A percentile compares a stretch with the other conserved stretches of the same genome.
These are phyloP conservation scores for Linnemannia zychae DNA, from an alignment of 192 early-diverging fungal genomes.

Conservation along the genomic window DNA sequence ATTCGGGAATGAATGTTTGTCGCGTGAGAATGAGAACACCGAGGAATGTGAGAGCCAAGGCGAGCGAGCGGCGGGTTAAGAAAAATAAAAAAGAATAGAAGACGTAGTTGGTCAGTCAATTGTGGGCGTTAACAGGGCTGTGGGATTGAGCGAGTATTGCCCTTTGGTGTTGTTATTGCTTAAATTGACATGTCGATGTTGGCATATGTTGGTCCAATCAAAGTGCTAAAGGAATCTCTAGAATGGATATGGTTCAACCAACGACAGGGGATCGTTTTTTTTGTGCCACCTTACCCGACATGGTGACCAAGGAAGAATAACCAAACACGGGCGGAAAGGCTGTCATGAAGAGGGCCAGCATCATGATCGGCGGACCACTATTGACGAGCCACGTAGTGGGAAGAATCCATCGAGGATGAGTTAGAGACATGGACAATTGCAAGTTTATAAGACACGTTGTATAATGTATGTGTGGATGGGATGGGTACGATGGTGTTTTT, in stretches of 20 bases:
- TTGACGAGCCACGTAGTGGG: not conserved
- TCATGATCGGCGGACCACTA: slow-evolving; percentile 52
- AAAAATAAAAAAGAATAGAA: not conserved
- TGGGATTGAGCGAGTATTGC: no score
- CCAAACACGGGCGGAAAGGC: slow-evolving; percentile 80
- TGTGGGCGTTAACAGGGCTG: not conserved
- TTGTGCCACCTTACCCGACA: slow-evolving; percentile 61
- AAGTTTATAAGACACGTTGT: not conserved
- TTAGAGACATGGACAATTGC: no score
- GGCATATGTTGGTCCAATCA: not conserved
- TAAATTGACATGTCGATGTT: not conserved
- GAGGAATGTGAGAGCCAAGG: not conserved
- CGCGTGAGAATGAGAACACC: not conserved
- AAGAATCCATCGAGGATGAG: not conserved
- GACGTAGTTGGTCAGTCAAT: no score
- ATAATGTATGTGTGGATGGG: not conserved
- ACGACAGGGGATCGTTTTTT: not conserved
- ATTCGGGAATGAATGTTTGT: not conserved
- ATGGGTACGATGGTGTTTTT: not conserved
- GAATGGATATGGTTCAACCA: not conserved
- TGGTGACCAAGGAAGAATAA: slow-evolving; percentile 72
- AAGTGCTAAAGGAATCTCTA: not conserved
- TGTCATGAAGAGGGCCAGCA: slow-evolving; percentile 63
- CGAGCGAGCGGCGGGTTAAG: not conserved
- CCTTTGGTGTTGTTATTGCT: not conserved